Evolutionary conservation across 176 grass and related monocot species (phyloP), one percentile per base, ranked within the genome.

Genomic region (Thalia dealbata): DNA sequence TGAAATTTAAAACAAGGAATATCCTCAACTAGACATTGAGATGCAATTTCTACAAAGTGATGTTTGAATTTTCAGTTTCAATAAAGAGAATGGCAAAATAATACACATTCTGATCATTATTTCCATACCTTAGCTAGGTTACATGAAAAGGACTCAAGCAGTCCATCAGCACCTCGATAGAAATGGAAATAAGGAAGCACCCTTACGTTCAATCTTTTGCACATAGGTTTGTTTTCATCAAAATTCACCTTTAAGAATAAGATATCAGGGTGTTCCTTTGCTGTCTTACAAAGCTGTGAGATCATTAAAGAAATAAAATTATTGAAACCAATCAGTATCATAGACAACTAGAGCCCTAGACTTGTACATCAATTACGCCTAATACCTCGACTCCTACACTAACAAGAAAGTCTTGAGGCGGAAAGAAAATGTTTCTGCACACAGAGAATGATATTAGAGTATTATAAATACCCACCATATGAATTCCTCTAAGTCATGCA

Each of bases 141-240:
- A 86, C 90, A 99, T 42, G 95, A 99, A 83, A 93, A 99, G 10
- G 87, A 84, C 82, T 91, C 90, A 50, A 99, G 77, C 62, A 74
- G 90, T 42, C 95, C 95, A 82, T 93, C 90, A 68, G 95, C 85
- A 78, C 95, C 95, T 60, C 95, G 87, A 24, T 99, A 99, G 78
- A 99, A 99, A 79, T 99, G 95, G 72, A 86, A 99, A 79, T 83
- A 92, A 58, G 95, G 95, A 84, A 99, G 95, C 30, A 92, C 89
- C 78, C 87, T 99, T 19, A 99, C 95, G 79, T 99, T 99, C 71
- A 99, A 70, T 70, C 95, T 84, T 87, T 92, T 99, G 72, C 95
- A 99, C 95, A 99, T 99, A 28, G 90, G 95, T 82, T 99, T 99
- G 78, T 99, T 99, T 91, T 99, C 90, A 61, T 99, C 95, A 72